Conservation (phyloP, 73 alveolate species). For the Paramecium pentaurelia region DNA sequence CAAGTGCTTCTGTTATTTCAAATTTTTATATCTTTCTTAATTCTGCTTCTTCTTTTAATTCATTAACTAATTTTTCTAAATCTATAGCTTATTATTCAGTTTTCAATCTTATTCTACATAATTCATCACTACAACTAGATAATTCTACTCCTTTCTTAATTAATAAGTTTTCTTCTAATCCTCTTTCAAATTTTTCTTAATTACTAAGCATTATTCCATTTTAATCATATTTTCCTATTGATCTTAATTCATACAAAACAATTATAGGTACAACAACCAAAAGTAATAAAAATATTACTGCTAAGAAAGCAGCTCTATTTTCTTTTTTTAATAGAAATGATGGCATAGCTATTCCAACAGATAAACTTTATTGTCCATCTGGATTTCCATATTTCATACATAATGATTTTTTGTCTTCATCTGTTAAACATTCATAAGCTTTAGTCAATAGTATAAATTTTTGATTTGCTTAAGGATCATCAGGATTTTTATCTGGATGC, state of each 20-base stretch:
- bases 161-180: slow-evolving; percentile 67
- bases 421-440: slow-evolving; percentile 79
- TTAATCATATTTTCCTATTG: slow-evolving; percentile 60
- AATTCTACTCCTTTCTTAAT: slow-evolving; percentile 61
- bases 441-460: slow-evolving; percentile 72
- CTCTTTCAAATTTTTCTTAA: slow-evolving; percentile 39
- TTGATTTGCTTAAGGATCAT: slow-evolving; percentile 71
- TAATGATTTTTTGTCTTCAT: slow-evolving; percentile 68
- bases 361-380: slow-evolving; percentile 71
- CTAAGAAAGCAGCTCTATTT: slow-evolving; percentile 71
- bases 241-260: slow-evolving; percentile 64
- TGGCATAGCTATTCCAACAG: slow-evolving; percentile 76
- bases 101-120: neutral
- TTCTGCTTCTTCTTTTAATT: slow-evolving; percentile 18
- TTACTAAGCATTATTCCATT: slow-evolving; percentile 59
- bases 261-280: slow-evolving; percentile 65
- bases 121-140: slow-evolving; percentile 63
- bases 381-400: slow-evolving; percentile 80
- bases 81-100: neutral
- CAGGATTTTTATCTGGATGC: slow-evolving; percentile 82
- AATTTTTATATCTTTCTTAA: slow-evolving; percentile 1
- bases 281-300: slow-evolving; percentile 63
- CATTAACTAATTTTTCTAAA: neutral
- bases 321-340: slow-evolving; percentile 73
- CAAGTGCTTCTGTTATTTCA: slow-evolving; percentile 1